These are phyloP conservation scores for Discostella stelligera DNA, from an alignment of 352 stramenopile genomes.

Conservation along the genomic window DNA sequence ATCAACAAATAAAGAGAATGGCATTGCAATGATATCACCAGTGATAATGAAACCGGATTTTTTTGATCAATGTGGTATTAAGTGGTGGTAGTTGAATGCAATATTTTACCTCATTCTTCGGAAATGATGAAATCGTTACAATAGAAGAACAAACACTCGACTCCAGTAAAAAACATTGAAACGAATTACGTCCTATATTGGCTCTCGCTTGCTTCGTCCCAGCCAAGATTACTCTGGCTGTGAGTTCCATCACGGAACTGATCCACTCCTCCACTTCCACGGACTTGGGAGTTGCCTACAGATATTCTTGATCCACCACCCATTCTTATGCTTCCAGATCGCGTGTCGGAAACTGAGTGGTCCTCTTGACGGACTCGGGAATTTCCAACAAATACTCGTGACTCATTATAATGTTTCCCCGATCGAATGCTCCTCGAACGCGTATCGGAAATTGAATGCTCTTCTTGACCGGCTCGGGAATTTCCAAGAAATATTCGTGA, in stretches of 20 bases:
- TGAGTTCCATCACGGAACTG: slow-evolving; percentile 1
- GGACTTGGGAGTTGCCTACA: no score
- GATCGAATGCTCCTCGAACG: neutral
- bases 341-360: neutral
- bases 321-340: neutral
- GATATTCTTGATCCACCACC: no score
- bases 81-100: slow-evolving; percentile 69
- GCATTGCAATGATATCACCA: slow-evolving; percentile 76
- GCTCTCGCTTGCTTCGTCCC: neutral
- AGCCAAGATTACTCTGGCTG: neutral
- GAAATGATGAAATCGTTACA: no score
- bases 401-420: neutral
- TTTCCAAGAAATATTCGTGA: neutral
- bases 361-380: neutral
- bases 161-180: no score
- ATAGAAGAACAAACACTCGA: no score
- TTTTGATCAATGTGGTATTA: slow-evolving; percentile 54
- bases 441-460: neutral
- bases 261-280: neutral
- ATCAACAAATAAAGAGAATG: slow-evolving; percentile 56
- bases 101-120: no score
- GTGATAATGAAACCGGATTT: slow-evolving; percentile 47
- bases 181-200: neutral
- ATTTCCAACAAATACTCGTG: neutral
- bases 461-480: neutral